Evolutionary conservation across 225 moss, liverwort and hornwort species (phyloP).

Genomic region (Antitrichia curtipendula): DNA sequence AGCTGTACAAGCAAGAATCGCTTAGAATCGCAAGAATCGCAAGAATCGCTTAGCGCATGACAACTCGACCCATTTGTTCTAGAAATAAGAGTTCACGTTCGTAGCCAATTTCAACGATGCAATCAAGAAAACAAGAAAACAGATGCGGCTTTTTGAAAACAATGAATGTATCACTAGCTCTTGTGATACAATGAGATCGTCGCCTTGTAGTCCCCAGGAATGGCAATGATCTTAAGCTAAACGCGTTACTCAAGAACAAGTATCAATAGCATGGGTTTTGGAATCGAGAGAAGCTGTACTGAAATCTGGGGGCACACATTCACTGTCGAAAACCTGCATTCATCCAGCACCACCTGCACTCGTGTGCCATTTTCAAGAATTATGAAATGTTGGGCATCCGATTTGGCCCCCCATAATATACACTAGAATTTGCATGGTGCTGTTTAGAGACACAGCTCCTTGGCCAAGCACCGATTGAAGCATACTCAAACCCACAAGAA

Average conservation of each 20-base stretch:
- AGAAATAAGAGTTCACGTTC: not conserved
- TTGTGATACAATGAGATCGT: not conserved
- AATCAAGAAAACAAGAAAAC: not conserved
- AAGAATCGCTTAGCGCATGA: not conserved
- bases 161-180: not conserved
- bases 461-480: not conserved
- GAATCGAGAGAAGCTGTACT: not conserved
- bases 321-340: too few species aligned
- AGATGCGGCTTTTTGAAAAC: not conserved
- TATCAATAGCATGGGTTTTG: not conserved
- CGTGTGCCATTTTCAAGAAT: too few species aligned
- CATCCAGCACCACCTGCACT: too few species aligned
- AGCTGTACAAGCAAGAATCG: not conserved
- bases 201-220: not conserved
- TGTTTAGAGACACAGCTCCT: not conserved
- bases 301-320: not conserved
- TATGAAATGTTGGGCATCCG: too few species aligned
- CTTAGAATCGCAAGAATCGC: too few species aligned
- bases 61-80: not conserved
- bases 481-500: not conserved
- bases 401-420: not conserved
- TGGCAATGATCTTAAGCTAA: not conserved
- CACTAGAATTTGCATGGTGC: not conserved
- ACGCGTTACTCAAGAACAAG: not conserved
- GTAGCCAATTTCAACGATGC: not conserved